These are phyloP conservation scores for Colletotrichum simmondsii DNA, from an alignment of 2,329 filamentous ascomycete genomes.

Conservation along the genomic window DNA sequence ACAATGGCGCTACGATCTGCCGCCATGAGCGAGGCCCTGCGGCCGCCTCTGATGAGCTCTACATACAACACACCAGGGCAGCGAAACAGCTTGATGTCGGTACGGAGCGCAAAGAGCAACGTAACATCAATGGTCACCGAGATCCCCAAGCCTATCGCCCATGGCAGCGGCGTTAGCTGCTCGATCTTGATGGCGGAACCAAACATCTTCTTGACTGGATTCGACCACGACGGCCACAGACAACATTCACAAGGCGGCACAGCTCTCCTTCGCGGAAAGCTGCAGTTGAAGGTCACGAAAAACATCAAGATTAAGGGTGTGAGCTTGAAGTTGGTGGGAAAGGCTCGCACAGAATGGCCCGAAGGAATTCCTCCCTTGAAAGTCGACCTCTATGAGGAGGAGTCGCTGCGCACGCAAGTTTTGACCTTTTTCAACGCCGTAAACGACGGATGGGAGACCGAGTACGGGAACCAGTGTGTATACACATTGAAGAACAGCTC, in stretches of 20 bases:
- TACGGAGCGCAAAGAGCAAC: conserved; percentile 61
- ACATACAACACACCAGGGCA: conserved; percentile 45
- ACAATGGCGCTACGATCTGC: conserved; percentile 36
- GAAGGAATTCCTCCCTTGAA: conserved; percentile 93
- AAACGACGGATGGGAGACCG: conserved; percentile 68
- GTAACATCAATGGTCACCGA: conserved; percentile 64
- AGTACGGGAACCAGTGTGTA: conserved; percentile 72
- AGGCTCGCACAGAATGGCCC: conserved; percentile 93
- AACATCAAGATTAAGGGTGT: conserved; percentile 93
- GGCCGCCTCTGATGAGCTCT: conserved; percentile 32
- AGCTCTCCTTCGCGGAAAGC: conserved; percentile 84
- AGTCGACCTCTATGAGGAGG: conserved; percentile 83
- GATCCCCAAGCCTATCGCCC: conserved; percentile 79
- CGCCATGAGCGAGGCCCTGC: conserved; percentile 29
- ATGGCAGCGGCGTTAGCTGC: conserved; percentile 79
- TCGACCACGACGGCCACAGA: conserved; percentile 75
- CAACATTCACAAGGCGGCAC: conserved; percentile 70
- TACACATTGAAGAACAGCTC: conserved; percentile 57
- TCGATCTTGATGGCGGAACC: conserved; percentile 82
- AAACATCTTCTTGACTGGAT: conserved; percentile 82
- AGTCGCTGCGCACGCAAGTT: conserved; percentile 87
- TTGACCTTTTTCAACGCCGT: conserved; percentile 92
- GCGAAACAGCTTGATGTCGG: conserved; percentile 63
- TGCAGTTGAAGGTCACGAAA: conserved; percentile 86
- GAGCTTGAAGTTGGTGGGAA: conserved; percentile 85